These are phyloP conservation scores for Pinus albicaulis DNA, from an alignment of 75 land plant species.

Conservation along the genomic window DNA sequence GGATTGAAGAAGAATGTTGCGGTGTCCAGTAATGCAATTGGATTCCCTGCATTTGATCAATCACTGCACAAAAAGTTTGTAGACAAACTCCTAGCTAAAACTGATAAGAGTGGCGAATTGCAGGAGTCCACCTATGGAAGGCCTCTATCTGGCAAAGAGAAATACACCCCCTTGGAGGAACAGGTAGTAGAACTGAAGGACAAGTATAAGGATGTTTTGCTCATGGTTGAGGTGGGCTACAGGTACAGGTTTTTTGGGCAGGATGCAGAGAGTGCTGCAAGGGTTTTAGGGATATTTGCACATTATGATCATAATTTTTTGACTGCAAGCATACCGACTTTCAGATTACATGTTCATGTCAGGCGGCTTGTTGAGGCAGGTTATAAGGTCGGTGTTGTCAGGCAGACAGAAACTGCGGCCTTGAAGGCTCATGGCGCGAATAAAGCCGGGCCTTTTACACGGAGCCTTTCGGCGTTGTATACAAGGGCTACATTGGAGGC, in stretches of 20 bases:
- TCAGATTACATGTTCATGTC: constrained; percentile 79
- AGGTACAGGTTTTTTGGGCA: constrained; percentile 85
- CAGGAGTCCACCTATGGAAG: constrained; percentile 20
- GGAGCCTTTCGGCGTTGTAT: constrained; percentile 88
- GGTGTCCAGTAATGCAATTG: constrained; percentile 10
- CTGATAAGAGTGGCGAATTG: constrained; percentile 15
- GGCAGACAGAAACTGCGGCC: constrained; percentile 94
- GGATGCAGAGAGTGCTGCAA: constrained; percentile 91
- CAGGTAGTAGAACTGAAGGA: constrained; percentile 84
- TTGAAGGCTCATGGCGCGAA: constrained; percentile 86
- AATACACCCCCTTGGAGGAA: constrained; percentile 84
- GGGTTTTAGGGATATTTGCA: constrained; percentile 83
- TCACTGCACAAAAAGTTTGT: constrained; percentile 69
- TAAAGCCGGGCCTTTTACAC: constrained; percentile 68
- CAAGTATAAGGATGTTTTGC: constrained; percentile 76
- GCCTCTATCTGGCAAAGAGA: constrained; percentile 27
- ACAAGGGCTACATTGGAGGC: constrained; percentile 91
- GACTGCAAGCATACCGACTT: constrained; percentile 92
- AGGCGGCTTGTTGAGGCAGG: constrained; percentile 84
- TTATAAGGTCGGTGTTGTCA: constrained; percentile 96
- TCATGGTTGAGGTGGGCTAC: constrained; percentile 96
- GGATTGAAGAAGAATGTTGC: neutral
- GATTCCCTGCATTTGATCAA: constrained; percentile 34
- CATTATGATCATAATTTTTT: constrained; percentile 79
- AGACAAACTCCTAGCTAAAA: constrained; percentile 48